phyloP scores from a whole-genome alignment of 768 basidiomycete species.

The Leccinum fibrillosum region DNA sequence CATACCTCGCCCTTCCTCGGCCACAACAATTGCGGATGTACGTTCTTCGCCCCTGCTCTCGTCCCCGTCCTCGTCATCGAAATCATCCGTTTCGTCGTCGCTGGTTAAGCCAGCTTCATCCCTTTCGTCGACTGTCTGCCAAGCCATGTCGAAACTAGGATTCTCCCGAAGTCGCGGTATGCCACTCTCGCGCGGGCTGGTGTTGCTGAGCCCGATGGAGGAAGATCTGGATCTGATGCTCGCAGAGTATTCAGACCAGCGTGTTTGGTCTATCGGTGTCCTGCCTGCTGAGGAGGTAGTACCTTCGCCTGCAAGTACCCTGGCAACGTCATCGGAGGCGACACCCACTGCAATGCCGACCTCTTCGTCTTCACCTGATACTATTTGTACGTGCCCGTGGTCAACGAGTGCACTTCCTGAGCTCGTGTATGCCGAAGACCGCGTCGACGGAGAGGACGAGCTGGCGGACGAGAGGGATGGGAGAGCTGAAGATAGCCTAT shows the following conservation, averaged over 20 bases:
- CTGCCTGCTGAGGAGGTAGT: conserved; percentile 44
- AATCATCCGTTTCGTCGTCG: conserved; percentile 48
- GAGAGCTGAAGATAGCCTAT: conserved; percentile 35
- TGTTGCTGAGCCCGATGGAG: conserved; percentile 51
- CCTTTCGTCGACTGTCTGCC: conserved; percentile 70
- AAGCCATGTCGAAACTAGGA: conserved; percentile 73
- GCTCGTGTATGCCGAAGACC: conserved; percentile 77
- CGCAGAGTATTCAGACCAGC: conserved; percentile 74
- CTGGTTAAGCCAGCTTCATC: conserved; percentile 62
- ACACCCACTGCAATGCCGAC: conserved; percentile 53
- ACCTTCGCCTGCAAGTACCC: conserved; percentile 55
- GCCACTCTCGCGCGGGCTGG: conserved; percentile 37
- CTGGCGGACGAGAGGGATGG: conserved; percentile 68
- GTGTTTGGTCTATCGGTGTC: conserved; percentile 56
- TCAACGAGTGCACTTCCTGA: conserved; percentile 64
- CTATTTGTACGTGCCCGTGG: conserved; percentile 64
- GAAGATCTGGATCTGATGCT: conserved; percentile 69
- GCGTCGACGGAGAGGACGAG: conserved; percentile 67
- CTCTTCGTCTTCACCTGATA: conserved; percentile 56
- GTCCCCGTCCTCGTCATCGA: conserved; percentile 48
- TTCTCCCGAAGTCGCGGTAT: conserved; percentile 53
- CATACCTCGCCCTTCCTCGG: conserved; percentile 81
- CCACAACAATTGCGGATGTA: conserved; percentile 74
- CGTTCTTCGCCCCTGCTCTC: conserved; percentile 62
- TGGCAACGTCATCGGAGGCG: conserved; percentile 62